These are phyloP conservation scores for Pyrenochaeta sp. DNA, from an alignment of 2,329 filamentous ascomycete genomes.

Conservation along the genomic window DNA sequence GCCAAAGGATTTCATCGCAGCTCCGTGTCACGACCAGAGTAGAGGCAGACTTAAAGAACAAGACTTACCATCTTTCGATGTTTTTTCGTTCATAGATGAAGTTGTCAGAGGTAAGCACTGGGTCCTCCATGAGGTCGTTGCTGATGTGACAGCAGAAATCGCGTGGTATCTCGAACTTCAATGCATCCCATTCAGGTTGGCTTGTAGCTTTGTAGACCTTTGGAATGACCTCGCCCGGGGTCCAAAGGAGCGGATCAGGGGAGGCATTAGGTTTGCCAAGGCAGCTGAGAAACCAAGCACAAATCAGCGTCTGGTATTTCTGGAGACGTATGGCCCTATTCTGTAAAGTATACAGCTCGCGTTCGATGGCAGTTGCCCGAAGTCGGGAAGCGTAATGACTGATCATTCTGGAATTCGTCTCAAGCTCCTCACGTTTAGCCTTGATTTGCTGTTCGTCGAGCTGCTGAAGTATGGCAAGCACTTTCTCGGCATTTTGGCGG, in stretches of 20 bases:
- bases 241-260: constrained; percentile 31
- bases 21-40: too few species aligned
- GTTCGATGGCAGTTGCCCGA: background rate
- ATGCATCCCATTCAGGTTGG: background rate
- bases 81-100: constrained; percentile 45
- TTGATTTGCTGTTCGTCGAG: constrained; percentile 15
- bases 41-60: too few species aligned
- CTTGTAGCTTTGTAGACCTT: constrained; percentile 2
- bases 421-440: constrained; percentile 1
- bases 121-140: constrained; percentile 42
- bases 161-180: constrained; percentile 28
- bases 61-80: constrained; percentile 47
- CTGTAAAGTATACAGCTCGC: background rate
- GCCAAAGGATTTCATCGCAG: too few species aligned
- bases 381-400: background rate
- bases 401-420: background rate
- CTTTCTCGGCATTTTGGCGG: constrained; percentile 17
- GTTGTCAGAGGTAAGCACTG: constrained; percentile 41
- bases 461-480: constrained; percentile 21
- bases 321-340: constrained; percentile 5
- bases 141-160: constrained; percentile 43
- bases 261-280: background rate
- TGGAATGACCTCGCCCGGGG: constrained; percentile 27
- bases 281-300: constrained; percentile 8
- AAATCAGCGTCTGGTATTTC: constrained; percentile 5